Percentiles rank a stretch among this genome's conserved stretches.
These are phyloP conservation scores for Candida ficus DNA, from an alignment of 805 yeast species.

Conservation along the genomic window DNA sequence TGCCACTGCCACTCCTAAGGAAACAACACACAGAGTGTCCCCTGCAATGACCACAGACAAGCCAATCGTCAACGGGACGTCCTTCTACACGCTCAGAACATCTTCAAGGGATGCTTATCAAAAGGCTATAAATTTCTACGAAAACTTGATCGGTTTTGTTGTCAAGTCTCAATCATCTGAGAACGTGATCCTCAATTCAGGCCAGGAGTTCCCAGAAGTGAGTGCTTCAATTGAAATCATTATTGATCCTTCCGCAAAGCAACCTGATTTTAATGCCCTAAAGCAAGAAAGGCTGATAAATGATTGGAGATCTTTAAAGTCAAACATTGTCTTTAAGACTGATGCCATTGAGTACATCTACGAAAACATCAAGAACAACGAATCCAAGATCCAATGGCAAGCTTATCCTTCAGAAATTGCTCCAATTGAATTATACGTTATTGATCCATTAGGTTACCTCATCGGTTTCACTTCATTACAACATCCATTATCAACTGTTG, in stretches of 20 bases:
- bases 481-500: conserved; percentile 51
- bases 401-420: conserved; percentile 65
- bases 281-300: conserved; percentile 24
- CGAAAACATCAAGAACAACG: conserved; percentile 24
- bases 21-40: too few relatives aligned
- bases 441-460: conserved; percentile 82
- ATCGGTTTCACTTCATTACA: conserved; percentile 69
- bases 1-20: too few relatives aligned
- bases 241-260: conserved; percentile 17
- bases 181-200: conserved; percentile 27
- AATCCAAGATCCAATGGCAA: conserved; percentile 36
- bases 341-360: conserved; percentile 23
- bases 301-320: conserved; percentile 48
- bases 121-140: conserved; percentile 53
- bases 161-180: conserved; percentile 20
- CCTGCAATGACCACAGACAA: conserved; percentile 3
- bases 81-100: conserved; percentile 50
- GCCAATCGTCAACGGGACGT: conserved; percentile 51
- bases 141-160: conserved; percentile 35
- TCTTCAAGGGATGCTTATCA: conserved; percentile 38
- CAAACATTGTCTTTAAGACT: conserved; percentile 34
- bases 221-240: conserved; percentile 26
- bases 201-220: conserved; percentile 24
- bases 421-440: conserved; percentile 69
- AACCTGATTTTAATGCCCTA: conserved; percentile 26